A percentile compares a stretch with the other conserved stretches of the same genome.
phyloP scores from a whole-genome alignment of 177 flowering plant genomes.

The Vitis hybrid region DNA sequence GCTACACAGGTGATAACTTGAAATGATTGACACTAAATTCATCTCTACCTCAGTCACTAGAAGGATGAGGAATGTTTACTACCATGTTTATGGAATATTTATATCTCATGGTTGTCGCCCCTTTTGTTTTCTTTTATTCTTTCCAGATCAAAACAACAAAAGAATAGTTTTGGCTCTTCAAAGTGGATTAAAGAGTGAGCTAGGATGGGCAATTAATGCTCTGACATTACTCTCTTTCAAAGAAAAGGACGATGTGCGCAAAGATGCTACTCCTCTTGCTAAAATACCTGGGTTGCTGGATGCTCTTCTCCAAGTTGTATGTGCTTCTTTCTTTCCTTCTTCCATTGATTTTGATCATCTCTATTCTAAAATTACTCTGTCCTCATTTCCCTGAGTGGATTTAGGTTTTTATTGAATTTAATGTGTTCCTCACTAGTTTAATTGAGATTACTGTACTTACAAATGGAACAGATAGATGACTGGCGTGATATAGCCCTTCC shows the following conservation, averaged over 20 bases:
- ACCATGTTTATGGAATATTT: background rate
- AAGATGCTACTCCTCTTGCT: constrained; percentile 88
- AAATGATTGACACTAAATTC: too few species aligned
- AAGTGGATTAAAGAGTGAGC: constrained; percentile 96
- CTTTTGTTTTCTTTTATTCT: constrained; percentile 4
- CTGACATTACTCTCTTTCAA: constrained; percentile 94
- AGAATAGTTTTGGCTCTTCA: constrained; percentile 93
- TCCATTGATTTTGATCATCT: background rate
- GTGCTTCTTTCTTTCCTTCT: constrained; percentile 21
- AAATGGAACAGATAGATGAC: constrained; percentile 74
- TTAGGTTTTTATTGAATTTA: background rate
- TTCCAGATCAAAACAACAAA: constrained; percentile 86
- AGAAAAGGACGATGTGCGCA: constrained; percentile 89
- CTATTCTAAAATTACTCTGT: background rate
- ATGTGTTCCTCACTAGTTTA: background rate
- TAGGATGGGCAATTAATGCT: constrained; percentile 92
- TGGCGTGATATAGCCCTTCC: constrained; percentile 97
- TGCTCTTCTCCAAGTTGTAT: constrained; percentile 95
- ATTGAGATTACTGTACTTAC: background rate
- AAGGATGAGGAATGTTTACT: background rate
- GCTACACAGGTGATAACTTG: too few species aligned
- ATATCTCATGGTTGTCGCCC: background rate
- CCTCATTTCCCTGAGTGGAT: background rate
- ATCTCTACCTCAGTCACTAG: background rate
- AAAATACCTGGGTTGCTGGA: constrained; percentile 91